These are phyloP conservation scores for Kregervanrija fluxuum DNA, from an alignment of 805 yeast species.

Conservation along the genomic window DNA sequence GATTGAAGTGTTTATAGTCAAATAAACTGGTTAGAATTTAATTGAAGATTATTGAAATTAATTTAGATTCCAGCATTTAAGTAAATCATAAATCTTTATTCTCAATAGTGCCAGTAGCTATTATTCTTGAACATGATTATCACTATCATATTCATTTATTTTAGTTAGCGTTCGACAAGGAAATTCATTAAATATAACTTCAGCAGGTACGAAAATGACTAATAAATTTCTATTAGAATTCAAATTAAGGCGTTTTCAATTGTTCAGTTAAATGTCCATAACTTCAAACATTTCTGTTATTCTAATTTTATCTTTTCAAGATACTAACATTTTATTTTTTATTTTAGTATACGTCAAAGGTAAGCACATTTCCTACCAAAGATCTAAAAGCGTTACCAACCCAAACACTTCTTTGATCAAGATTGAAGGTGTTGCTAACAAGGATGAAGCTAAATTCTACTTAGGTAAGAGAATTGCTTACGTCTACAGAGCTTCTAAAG, in stretches of 20 bases:
- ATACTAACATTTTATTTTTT: constrained; percentile 18
- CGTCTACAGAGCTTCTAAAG: constrained; percentile 98
- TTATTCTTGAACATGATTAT: too few relatives aligned
- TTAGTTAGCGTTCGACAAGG: too few relatives aligned
- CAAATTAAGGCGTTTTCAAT: too few relatives aligned
- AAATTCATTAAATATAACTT: too few relatives aligned
- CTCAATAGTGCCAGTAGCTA: too few relatives aligned
- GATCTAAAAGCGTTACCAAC: constrained; percentile 97
- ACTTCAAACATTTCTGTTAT: too few relatives aligned
- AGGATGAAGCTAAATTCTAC: constrained; percentile 98
- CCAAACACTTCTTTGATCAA: constrained; percentile 95
- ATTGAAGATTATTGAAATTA: background rate
- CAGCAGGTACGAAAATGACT: too few relatives aligned
- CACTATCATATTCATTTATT: too few relatives aligned
- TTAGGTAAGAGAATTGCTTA: constrained; percentile 98
- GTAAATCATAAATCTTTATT: too few relatives aligned
- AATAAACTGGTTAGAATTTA: background rate
- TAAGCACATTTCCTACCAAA: constrained; percentile 99
- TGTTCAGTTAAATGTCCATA: too few relatives aligned
- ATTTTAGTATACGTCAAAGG: constrained; percentile 96
- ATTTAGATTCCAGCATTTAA: too few relatives aligned
- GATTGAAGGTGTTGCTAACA: constrained; percentile 89
- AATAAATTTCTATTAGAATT: too few relatives aligned
- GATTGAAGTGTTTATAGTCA: background rate
- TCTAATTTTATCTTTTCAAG: background rate